phyloP scores from a whole-genome alignment of 768 basidiomycete genomes.

The Russula sp. region DNA sequence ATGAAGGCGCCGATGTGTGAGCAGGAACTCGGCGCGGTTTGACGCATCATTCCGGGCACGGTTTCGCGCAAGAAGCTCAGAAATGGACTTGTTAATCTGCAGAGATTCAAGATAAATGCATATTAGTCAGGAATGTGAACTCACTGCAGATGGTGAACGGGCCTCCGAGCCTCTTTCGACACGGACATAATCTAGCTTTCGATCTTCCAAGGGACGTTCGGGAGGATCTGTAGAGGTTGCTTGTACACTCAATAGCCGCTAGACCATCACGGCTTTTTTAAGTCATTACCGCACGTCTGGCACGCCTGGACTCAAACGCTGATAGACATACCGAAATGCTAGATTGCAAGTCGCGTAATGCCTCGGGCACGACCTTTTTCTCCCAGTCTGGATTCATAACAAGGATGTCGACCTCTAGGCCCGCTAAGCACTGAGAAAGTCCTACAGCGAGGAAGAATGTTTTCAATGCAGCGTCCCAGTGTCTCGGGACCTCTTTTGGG shows the following conservation, averaged over 20 bases:
- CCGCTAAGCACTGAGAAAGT: constrained; percentile 32
- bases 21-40: constrained; percentile 72
- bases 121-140: constrained; percentile 32
- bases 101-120: not conserved
- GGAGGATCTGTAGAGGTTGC: constrained; percentile 32
- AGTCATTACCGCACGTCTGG: constrained; percentile 22
- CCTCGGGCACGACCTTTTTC: constrained; percentile 30
- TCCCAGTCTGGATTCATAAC: constrained; percentile 35
- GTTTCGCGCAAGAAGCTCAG: constrained; percentile 65
- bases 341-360: constrained; percentile 30
- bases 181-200: constrained; percentile 64
- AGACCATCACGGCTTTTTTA: constrained; percentile 18
- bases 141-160: constrained; percentile 57
- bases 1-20: constrained; percentile 52
- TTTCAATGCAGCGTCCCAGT: constrained; percentile 31
- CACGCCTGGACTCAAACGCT: not conserved
- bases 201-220: constrained; percentile 52
- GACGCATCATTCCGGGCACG: constrained; percentile 72
- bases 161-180: constrained; percentile 46
- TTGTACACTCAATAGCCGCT: constrained; percentile 31
- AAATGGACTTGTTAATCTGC: constrained; percentile 66
- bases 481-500: constrained; percentile 24
- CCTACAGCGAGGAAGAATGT: constrained; percentile 31
- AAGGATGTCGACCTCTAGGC: constrained; percentile 35
- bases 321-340: constrained; percentile 31